Conservation (phyloP, 768 basidiomycete species). For the Suillus decipiens region DNA sequence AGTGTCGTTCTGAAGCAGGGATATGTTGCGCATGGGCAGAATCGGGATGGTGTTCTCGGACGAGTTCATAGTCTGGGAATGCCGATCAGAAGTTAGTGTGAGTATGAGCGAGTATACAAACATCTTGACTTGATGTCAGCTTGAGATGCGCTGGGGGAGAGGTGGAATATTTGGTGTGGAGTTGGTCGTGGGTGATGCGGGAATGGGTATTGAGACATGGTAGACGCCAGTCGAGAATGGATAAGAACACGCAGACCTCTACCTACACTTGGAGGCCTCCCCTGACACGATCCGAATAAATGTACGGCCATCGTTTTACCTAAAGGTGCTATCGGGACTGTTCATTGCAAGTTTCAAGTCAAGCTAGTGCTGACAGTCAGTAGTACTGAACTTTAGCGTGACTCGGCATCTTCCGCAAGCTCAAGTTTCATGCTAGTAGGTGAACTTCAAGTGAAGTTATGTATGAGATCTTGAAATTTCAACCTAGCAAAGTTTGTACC, state of each 20-base stretch:
- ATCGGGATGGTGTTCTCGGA: conserved; percentile 73
- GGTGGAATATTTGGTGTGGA: conserved; percentile 75
- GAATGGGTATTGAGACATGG: conserved; percentile 43
- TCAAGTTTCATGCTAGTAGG: too few relatives aligned
- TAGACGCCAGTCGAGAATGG: conserved; percentile 13
- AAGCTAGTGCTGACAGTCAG: neutral
- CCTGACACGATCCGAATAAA: too few relatives aligned
- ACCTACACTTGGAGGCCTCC: neutral
- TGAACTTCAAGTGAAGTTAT: too few relatives aligned
- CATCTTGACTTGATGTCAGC: conserved; percentile 68
- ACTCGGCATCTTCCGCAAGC: neutral
- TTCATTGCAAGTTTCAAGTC: neutral
- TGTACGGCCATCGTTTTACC: neutral
- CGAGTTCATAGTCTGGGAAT: conserved; percentile 68
- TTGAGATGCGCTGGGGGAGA: conserved; percentile 54
- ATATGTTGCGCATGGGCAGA: conserved; percentile 45
- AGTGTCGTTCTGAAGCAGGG: conserved; percentile 47
- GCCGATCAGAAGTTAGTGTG: conserved; percentile 2
- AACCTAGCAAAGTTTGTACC: too few relatives aligned
- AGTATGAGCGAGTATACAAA: conserved; percentile 35
- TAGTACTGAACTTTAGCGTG: neutral
- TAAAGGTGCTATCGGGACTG: neutral
- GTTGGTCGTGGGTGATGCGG: conserved; percentile 56
- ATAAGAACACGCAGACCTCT: neutral
- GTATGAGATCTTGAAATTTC: too few relatives aligned